phyloP scores from a whole-genome alignment of 2,329 filamentous ascomycete genomes.

The Tolypocladium album region DNA sequence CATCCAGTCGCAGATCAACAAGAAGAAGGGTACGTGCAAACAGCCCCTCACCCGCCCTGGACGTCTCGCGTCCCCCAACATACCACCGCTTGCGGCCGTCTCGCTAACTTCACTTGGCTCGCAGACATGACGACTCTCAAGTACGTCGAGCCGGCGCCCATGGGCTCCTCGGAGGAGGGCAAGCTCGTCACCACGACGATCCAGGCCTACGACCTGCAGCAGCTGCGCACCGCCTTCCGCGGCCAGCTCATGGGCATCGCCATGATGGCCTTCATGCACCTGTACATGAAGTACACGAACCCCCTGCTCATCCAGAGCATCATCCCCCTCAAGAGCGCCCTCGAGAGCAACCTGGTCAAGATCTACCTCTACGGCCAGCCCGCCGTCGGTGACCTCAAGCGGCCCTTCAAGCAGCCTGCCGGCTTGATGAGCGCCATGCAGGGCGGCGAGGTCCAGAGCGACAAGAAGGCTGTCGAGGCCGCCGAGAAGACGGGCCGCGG shows the following conservation, averaged over 20 bases:
- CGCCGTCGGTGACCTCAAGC: conserved; percentile 81
- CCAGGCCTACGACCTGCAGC: conserved; percentile 83
- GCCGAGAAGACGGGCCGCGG: conserved; percentile 66
- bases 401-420: conserved; percentile 81
- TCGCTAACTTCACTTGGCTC: conserved; percentile 4
- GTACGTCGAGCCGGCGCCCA: conserved; percentile 90
- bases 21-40: conserved; percentile 72
- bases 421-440: conserved; percentile 76
- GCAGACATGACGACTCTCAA: conserved; percentile 93
- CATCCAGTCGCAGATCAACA: conserved; percentile 75
- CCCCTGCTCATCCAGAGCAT: conserved; percentile 97
- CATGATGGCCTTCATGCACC: conserved; percentile 98
- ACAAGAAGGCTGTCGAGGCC: conserved; percentile 78
- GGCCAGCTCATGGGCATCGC: conserved; percentile 88
- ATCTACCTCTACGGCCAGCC: conserved; percentile 85
- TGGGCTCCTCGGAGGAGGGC: conserved; percentile 88
- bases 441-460: conserved; percentile 69
- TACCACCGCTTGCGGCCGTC: background rate
- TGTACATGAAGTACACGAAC: conserved; percentile 99
- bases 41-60: background rate
- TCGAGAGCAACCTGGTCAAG: conserved; percentile 94
- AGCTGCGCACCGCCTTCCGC: conserved; percentile 79
- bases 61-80: background rate
- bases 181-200: conserved; percentile 96
- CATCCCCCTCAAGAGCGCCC: conserved; percentile 89